Base-by-base conservation (phyloP, 1,284 basidiomycete species). In the Lentinus polychrous region DNA sequence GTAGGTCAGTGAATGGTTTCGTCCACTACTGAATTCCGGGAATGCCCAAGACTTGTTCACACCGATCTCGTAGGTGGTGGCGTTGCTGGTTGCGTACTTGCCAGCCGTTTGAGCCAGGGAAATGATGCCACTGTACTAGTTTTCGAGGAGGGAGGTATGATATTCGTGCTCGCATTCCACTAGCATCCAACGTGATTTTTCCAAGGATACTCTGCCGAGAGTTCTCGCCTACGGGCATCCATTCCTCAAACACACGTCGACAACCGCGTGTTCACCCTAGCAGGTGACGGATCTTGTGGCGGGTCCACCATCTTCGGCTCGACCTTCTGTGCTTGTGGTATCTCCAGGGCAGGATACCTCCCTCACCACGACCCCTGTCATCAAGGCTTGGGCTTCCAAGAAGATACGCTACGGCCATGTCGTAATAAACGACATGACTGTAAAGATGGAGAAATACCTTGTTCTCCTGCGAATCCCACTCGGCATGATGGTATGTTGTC, bases 231-330 rank as follows among this genome's bases (percentile, higher is more conserved):
- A 8, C n/a, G 24, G 24, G 24, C 10, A n/a, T 31, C 12, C 11
- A 8, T 27, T 5, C 42, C 42, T 3, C 42, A 27, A 8, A 12
- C 10, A 27, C 42, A 43, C 18, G 42, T n/a, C 18, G n/a, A 43
- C 31, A 24, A 24, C 23, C 44, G 44, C 10, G 5, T 12, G 5
- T 39, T 11, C 22, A 17, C n/a, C 6, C 42, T 43, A 5, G 24
- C 18, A 38, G 58, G 62, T 10, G 73, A 71, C 2, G 65, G 62
- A 35, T 64, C 57, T 0, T 54, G 70, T 11, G 72, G 72, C n/a
- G 72, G 72, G 0, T 62, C 62, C 0, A 65, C 66, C 27, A 10
- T 27, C 27, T 27, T 27, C 27, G 5, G 27, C 4, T 27, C 27
- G 10, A n/a, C n/a, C n/a, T n/a, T n/a, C n/a, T n/a, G n/a, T n/a